Conservation (phyloP, 352 stramenopile genomes). For the Phytopythium litorale region DNA sequence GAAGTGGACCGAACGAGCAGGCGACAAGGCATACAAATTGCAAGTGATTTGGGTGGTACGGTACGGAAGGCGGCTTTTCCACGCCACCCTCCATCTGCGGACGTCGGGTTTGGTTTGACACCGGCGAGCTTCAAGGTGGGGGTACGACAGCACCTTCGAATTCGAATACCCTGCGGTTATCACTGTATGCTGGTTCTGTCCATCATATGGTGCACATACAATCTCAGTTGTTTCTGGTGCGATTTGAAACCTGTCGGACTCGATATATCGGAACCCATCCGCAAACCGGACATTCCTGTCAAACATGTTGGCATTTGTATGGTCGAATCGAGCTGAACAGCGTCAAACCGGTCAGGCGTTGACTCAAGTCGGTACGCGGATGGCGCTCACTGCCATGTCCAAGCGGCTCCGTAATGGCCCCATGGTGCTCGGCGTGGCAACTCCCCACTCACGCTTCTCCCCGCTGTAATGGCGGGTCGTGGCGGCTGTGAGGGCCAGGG, state of each 20-base stretch:
- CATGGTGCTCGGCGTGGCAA: not conserved
- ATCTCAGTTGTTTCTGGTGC: not conserved
- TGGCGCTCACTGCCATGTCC: too few relatives aligned
- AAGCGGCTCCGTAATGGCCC: too few relatives aligned
- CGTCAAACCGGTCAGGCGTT: too few relatives aligned
- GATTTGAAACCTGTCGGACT: not conserved
- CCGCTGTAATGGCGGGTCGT: not conserved
- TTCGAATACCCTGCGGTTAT: not conserved
- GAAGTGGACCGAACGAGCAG: not conserved
- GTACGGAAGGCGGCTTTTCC: not conserved
- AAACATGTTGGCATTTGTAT: too few relatives aligned
- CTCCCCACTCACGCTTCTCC: not conserved
- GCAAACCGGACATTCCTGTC: not conserved
- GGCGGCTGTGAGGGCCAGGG: not conserved
- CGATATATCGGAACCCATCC: not conserved
- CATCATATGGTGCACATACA: not conserved
- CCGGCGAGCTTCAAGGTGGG: not conserved
- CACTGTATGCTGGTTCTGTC: not conserved
- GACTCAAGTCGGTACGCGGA: too few relatives aligned
- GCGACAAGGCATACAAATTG: not conserved
- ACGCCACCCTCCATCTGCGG: not conserved
- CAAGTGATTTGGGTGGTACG: constrained; percentile 1
- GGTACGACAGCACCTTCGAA: not conserved
- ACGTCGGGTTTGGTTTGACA: constrained; percentile 3
- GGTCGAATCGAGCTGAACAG: too few relatives aligned